Base-by-base conservation (phyloP, 129 eudicot genomes). In the Ambrosia artemisiifolia region DNA sequence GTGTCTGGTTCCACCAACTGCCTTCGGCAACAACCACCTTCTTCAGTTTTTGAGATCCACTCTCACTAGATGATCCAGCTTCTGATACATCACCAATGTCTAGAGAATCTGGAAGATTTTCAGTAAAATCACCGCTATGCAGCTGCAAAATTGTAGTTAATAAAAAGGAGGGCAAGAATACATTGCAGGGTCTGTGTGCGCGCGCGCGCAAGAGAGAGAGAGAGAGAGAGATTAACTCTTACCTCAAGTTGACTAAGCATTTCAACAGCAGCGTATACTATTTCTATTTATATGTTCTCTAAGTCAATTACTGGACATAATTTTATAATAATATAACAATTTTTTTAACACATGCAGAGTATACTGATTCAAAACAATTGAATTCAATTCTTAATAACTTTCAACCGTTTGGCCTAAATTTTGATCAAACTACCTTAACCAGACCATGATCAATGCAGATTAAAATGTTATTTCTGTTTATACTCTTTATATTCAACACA, bases 191-290 rank as follows among this genome's bases (percentile, higher is more conserved):
- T 53, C 17, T 50, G 14, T 28, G 34, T 50, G 40, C 11, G n/a
- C 7, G 12, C n/a, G n/a, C n/a, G n/a, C n/a, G n/a, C 17, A 55
- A 36, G 64, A 0, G 44, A 2, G 47, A 17, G 17, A 18, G 19
- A 49, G 16, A 10, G 13, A 2, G 9, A 12, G 11, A n/a, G 18
- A 59, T 32, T 59, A 59, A 70, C 38, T 46, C 36, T 20, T 77
- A 90, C 96, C 95, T 87, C 96, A 57, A 93, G 96, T 66, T 93
- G 88, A 71, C 68, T 63, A 28, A 93, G 75, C 98, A 93, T 93
- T 46, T 93, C 98, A 20, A 93, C 59, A 54, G 98, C 55, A 12
- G 95, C 84, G n/a, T n/a, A n/a, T n/a, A n/a, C n/a, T n/a, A n/a
- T n/a, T n/a, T n/a, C n/a, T n/a, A n/a, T n/a, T n/a, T n/a, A n/a